phyloP scores from a whole-genome alignment of 257 asterid species.

The Solanum paucissectum region DNA sequence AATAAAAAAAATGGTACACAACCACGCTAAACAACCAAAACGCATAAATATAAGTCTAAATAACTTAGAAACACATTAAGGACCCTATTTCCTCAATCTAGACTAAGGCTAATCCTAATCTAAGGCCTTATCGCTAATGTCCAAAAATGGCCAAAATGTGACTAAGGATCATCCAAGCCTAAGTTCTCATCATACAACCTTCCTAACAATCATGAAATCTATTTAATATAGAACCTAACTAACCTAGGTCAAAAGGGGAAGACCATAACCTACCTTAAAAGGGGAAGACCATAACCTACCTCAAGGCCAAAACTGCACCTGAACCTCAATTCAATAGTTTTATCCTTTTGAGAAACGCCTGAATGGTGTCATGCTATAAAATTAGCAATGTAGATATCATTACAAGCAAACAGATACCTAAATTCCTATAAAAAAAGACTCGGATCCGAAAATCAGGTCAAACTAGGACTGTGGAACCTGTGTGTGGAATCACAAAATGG shows the following conservation, averaged over 20 bases:
- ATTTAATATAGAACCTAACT: background rate
- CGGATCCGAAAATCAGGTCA: too few relatives aligned
- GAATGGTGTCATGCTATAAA: too few relatives aligned
- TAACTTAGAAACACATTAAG: too few relatives aligned
- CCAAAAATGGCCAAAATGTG: background rate
- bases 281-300: background rate
- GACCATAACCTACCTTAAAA: background rate
- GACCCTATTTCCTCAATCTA: background rate
- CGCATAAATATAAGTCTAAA: background rate
- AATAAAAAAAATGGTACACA: background rate
- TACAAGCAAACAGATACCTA: background rate
- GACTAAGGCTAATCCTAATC: background rate
- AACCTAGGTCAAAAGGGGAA: background rate
- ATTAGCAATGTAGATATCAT: background rate
- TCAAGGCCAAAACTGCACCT: background rate
- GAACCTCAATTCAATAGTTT: background rate
- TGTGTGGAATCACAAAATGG: background rate
- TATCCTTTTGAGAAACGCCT: background rate
- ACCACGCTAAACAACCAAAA: background rate
- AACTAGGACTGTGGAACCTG: too few relatives aligned
- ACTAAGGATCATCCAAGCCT: background rate
- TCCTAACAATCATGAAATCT: too few relatives aligned
- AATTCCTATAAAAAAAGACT: background rate
- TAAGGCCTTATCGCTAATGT: background rate
- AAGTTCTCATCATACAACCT: background rate